Percentiles rank a stretch among this genome's conserved stretches.
phyloP scores from a whole-genome alignment of 1,284 basidiomycete species.

The Ceratobasidium sp. region DNA sequence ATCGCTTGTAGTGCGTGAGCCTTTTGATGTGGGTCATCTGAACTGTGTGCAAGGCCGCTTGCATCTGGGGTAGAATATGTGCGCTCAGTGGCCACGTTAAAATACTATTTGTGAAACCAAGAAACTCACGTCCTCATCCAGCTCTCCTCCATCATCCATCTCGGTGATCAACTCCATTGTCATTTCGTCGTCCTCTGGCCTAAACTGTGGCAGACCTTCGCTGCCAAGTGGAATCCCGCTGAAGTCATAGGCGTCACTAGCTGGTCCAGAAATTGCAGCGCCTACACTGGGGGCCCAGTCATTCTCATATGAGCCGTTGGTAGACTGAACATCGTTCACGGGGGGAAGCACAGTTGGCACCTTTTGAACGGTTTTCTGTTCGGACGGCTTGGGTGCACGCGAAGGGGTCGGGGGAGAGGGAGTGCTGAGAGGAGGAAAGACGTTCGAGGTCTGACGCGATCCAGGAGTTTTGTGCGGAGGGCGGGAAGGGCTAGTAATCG shows the following conservation, averaged over 20 bases:
- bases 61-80: conserved; percentile 33
- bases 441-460: conserved; percentile 28
- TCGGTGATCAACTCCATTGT: conserved; percentile 79
- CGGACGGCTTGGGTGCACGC: neutral
- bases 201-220: conserved; percentile 44
- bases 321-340: conserved; percentile 13
- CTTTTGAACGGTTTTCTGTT: conserved; percentile 1
- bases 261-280: conserved; percentile 27
- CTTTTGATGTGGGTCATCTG: conserved; percentile 72
- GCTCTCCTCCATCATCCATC: conserved; percentile 67
- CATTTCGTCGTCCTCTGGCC: conserved; percentile 58
- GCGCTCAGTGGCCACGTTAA: neutral
- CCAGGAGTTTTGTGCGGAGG: conserved; percentile 26
- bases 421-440: conserved; percentile 33
- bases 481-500: conserved; percentile 12
- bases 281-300: conserved; percentile 37
- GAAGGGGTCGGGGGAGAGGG: neutral
- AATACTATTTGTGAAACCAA: neutral
- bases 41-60: conserved; percentile 65
- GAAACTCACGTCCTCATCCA: conserved; percentile 74
- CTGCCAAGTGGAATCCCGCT: conserved; percentile 34
- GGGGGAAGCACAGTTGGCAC: conserved; percentile 21
- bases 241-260: conserved; percentile 32
- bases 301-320: conserved; percentile 12
- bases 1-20: conserved; percentile 77